A percentile compares a stretch with the other conserved stretches of the same genome.
These are phyloP conservation scores for Herpetomonas tarakana DNA, from an alignment of 208 protist genomes.

Conservation along the genomic window DNA sequence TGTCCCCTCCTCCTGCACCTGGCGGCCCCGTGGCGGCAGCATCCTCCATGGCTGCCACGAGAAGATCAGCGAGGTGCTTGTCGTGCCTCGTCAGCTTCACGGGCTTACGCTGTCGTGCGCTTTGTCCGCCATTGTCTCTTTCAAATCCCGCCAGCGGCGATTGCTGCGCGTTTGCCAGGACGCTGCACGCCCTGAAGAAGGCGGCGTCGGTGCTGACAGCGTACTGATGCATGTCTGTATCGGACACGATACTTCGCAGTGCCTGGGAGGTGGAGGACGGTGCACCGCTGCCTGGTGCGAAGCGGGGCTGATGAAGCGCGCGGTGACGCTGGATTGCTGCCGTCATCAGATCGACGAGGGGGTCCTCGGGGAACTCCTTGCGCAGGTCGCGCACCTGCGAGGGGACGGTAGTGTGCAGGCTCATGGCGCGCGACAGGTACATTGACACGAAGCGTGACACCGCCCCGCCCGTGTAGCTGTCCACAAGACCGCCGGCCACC, in stretches of 20 bases:
- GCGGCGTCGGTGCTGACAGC: conserved; percentile 58
- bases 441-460: conserved; percentile 43
- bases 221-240: conserved; percentile 84
- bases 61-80: neutral
- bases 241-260: conserved; percentile 40
- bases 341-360: conserved; percentile 55
- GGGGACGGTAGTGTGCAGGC: conserved; percentile 58
- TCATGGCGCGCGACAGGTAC: conserved; percentile 54
- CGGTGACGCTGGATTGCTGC: conserved; percentile 22
- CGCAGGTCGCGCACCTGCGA: conserved; percentile 34
- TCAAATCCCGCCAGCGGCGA: neutral
- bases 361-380: conserved; percentile 48
- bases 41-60: neutral
- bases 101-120: neutral
- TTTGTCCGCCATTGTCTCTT: neutral
- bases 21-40: neutral
- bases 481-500: conserved; percentile 58
- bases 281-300: neutral
- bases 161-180: neutral
- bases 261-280: neutral
- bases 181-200: conserved; percentile 47
- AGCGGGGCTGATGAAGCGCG: conserved; percentile 10
- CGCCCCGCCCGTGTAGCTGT: conserved; percentile 62
- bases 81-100: neutral
- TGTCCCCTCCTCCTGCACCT: too few species aligned